Evolutionary conservation across 257 asterid species (phyloP), one percentile per base, ranked within the genome.

Genomic region (Osmanthus fragrans): DNA sequence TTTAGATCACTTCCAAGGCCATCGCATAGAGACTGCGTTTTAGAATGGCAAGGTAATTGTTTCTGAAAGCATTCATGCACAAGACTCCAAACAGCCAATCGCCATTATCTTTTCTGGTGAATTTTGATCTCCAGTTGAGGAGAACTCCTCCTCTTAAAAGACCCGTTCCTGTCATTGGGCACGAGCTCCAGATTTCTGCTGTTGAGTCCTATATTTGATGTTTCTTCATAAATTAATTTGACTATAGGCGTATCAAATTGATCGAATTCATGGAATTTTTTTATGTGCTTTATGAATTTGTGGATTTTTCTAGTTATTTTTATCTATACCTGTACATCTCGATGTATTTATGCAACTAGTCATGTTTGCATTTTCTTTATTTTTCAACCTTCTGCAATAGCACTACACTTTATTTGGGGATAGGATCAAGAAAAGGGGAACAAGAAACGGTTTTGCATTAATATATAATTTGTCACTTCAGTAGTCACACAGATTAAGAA

Each of bases 41-140:
- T n/a, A n/a, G n/a, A n/a, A n/a, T n/a, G n/a, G n/a, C n/a, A n/a
- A n/a, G n/a, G n/a, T n/a, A n/a, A n/a, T n/a, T n/a, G n/a, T n/a
- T n/a, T n/a, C n/a, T n/a, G n/a, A n/a, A n/a, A n/a, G n/a, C n/a
- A n/a, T n/a, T n/a, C n/a, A n/a, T n/a, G n/a, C n/a, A n/a, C n/a
- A n/a, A n/a, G n/a, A n/a, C n/a, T n/a, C n/a, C n/a, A n/a, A n/a
- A n/a, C n/a, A n/a, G n/a, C n/a, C n/a, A n/a, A n/a, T n/a, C n/a
- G n/a, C 34, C 94, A 95, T 73, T 95, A 89, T 79, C 87, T 95
- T 19, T 73, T n/a, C 84, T 73, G 98, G 97, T n/a, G 23, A 95
- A 93, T 82, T 95, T 91, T 73, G 97, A n/a, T n/a, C 87, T 39
- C 98, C 99, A 9, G 92, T 92, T 63, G 91, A 91, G 49, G 99